phyloP scores from a whole-genome alignment of 139 green algal genomes.

The Micractinium sp. region DNA sequence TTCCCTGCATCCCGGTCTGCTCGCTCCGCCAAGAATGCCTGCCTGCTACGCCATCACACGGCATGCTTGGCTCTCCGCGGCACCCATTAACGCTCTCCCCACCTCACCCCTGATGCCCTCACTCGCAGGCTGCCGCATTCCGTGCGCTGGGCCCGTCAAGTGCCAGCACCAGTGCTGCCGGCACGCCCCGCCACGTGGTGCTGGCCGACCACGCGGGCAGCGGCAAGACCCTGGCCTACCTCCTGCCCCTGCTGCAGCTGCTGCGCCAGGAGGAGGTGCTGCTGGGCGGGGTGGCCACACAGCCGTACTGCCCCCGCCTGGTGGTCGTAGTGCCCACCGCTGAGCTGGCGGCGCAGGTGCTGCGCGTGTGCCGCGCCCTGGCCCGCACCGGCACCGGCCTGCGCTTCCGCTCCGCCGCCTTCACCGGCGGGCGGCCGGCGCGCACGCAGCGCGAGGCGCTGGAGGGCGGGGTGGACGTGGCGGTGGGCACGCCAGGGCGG shows the following conservation, averaged over 20 bases:
- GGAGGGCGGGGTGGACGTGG: slow-evolving; percentile 76
- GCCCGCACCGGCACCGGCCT: slow-evolving; percentile 28
- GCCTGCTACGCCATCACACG: neutral
- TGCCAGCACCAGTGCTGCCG: neutral
- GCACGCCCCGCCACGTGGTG: slow-evolving; percentile 49
- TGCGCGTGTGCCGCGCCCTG: slow-evolving; percentile 50
- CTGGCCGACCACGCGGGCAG: slow-evolving; percentile 88
- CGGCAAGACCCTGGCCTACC: slow-evolving; percentile 93
- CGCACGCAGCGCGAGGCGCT: slow-evolving; percentile 75
- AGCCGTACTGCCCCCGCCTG: slow-evolving; percentile 48
- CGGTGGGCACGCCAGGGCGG: slow-evolving; percentile 82
- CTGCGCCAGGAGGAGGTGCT: slow-evolving; percentile 57
- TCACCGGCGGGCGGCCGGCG: slow-evolving; percentile 73
- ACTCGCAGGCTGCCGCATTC: slow-evolving; percentile 48
- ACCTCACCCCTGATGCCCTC: neutral
- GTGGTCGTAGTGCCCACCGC: slow-evolving; percentile 72
- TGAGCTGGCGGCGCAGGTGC: slow-evolving; percentile 64
- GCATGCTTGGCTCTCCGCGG: neutral
- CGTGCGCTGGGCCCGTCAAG: neutral
- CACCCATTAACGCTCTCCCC: neutral
- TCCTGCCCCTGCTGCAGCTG: slow-evolving; percentile 81
- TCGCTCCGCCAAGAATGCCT: neutral
- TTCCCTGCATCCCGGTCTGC: neutral
- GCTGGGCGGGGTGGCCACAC: slow-evolving; percentile 35
- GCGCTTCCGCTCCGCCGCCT: slow-evolving; percentile 50